A percentile compares a stretch with the other conserved stretches of the same genome.
Evolutionary conservation across 2,329 filamentous ascomycete species (phyloP).

Genomic region (Sclerotinia minor): DNA sequence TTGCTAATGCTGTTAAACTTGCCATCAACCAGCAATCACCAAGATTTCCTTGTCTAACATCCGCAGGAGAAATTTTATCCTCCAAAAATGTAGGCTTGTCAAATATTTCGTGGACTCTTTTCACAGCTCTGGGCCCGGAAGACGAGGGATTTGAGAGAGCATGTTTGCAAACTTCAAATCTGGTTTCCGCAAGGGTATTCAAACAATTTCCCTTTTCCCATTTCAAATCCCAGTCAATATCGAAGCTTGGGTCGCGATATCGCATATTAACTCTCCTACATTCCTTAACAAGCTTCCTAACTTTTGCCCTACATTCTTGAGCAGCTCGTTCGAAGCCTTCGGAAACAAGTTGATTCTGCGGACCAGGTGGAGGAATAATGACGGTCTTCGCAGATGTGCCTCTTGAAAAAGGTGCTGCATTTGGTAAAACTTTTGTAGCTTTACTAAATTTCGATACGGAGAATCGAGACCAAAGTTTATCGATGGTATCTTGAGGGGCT

Average conservation of each 20-base stretch:
- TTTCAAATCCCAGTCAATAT: constrained; percentile 60
- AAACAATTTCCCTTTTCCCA: constrained; percentile 42
- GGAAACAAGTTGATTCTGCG: constrained; percentile 58
- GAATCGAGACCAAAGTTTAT: constrained; percentile 65
- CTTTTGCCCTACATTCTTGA: constrained; percentile 66
- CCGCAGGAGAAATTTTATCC: constrained; percentile 73
- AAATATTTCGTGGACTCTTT: constrained; percentile 74
- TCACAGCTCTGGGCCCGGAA: constrained; percentile 69
- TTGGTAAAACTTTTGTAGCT: constrained; percentile 64
- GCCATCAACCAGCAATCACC: constrained; percentile 89
- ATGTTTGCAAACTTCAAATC: constrained; percentile 53
- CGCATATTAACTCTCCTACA: constrained; percentile 79
- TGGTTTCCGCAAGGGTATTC: constrained; percentile 40
- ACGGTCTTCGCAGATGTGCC: constrained; percentile 23
- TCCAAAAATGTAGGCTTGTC: constrained; percentile 76
- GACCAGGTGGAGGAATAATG: constrained; percentile 43
- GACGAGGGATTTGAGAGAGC: constrained; percentile 50
- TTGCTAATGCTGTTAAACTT: constrained; percentile 73
- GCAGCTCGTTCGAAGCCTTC: constrained; percentile 71
- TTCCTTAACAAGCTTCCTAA: constrained; percentile 59
- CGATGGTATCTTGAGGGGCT: constrained; percentile 64
- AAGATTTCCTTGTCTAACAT: constrained; percentile 75
- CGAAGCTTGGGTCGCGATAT: constrained; percentile 80
- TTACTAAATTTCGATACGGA: constrained; percentile 63
- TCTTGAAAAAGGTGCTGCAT: constrained; percentile 49